phyloP scores from a whole-genome alignment of 805 yeast genomes.

The Schwanniomyces yamadae region DNA sequence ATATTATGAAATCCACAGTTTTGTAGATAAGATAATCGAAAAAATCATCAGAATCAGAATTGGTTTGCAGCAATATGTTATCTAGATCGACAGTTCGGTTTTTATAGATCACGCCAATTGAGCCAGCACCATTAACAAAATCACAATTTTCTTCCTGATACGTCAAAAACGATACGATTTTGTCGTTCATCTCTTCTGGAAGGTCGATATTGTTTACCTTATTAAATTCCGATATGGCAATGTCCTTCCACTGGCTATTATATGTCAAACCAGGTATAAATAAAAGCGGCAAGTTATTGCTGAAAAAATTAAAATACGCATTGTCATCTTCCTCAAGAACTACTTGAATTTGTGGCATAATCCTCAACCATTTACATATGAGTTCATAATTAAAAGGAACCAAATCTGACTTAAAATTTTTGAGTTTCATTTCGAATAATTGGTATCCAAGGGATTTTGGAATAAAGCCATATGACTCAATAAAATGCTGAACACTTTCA shows the following conservation, averaged over 20 bases:
- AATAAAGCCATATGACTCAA: slow-evolving; percentile 31
- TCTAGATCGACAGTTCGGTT: not conserved
- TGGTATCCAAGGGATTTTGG: slow-evolving; percentile 17
- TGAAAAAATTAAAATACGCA: slow-evolving; percentile 16
- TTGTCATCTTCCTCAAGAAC: slow-evolving; percentile 8
- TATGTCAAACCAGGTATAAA: slow-evolving; percentile 64
- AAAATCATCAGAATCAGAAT: not conserved
- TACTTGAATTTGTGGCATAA: slow-evolving; percentile 27
- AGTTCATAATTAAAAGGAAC: slow-evolving; percentile 6
- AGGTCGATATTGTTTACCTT: slow-evolving; percentile 19
- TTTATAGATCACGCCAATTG: slow-evolving; percentile 16
- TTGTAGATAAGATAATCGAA: not conserved
- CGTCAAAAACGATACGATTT: slow-evolving; percentile 12
- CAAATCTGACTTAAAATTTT: not conserved
- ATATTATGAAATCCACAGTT: slow-evolving; percentile 1
- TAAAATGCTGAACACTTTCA: slow-evolving; percentile 23
- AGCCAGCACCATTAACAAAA: slow-evolving; percentile 23
- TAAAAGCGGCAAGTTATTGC: slow-evolving; percentile 16
- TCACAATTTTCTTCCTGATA: slow-evolving; percentile 27
- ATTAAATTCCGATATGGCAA: slow-evolving; percentile 15
- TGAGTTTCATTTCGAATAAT: slow-evolving; percentile 12
- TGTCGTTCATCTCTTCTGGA: slow-evolving; percentile 22
- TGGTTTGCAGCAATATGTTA: not conserved
- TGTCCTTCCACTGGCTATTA: slow-evolving; percentile 53
- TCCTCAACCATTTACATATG: slow-evolving; percentile 28